These are phyloP conservation scores for Arthroderma sp. DNA, from an alignment of 2,329 filamentous ascomycete species.

Conservation along the genomic window DNA sequence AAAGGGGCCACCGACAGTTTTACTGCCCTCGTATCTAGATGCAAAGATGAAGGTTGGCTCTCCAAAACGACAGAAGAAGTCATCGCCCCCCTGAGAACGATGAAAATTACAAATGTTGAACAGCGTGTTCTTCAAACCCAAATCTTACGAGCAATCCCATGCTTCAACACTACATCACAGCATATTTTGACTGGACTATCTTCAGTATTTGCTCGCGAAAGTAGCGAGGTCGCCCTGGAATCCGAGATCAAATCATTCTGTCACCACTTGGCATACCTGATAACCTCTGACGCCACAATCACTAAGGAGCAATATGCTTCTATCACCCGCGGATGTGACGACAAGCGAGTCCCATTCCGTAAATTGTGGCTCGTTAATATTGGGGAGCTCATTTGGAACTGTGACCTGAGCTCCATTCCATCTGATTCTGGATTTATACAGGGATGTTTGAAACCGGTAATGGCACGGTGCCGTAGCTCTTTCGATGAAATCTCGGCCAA, in stretches of 20 bases:
- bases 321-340: conserved; percentile 66
- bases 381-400: conserved; percentile 55
- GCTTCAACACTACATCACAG: conserved; percentile 48
- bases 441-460: conserved; percentile 36
- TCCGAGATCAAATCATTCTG: conserved; percentile 62
- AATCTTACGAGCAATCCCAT: conserved; percentile 55
- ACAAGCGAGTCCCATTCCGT: conserved; percentile 68
- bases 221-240: conserved; percentile 69
- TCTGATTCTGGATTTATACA: conserved; percentile 30
- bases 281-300: conserved; percentile 48
- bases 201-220: conserved; percentile 63
- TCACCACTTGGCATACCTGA: conserved; percentile 48
- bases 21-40: conserved; percentile 50
- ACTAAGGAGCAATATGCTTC: conserved; percentile 56
- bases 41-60: conserved; percentile 45
- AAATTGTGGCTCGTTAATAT: conserved; percentile 68
- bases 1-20: conserved; percentile 65
- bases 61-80: conserved; percentile 65
- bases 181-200: conserved; percentile 56
- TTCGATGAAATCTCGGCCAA: conserved; percentile 71
- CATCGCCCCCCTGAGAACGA: conserved; percentile 61
- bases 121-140: conserved; percentile 73
- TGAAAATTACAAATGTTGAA: conserved; percentile 73
- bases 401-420: conserved; percentile 35
- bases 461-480: conserved; percentile 44